A percentile compares a stretch with the other conserved stretches of the same genome.
phyloP scores from a whole-genome alignment of 2,329 filamentous ascomycete genomes.

The Beauveria australis region DNA sequence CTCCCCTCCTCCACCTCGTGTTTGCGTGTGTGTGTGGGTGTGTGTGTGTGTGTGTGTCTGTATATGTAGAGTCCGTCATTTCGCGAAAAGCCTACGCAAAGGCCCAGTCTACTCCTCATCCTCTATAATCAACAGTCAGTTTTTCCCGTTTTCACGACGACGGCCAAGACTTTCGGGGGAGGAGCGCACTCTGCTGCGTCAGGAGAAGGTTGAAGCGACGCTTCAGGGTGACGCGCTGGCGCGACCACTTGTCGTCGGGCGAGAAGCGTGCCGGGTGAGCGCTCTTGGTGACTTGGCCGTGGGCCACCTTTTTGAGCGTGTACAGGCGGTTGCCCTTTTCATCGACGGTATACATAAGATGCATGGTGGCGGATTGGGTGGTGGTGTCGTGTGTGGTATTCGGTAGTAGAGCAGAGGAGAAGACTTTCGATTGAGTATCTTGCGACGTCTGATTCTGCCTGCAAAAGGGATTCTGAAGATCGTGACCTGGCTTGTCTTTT shows the following conservation, averaged over 20 bases:
- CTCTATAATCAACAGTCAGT: background rate
- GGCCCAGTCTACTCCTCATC: background rate
- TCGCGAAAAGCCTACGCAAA: too few species aligned
- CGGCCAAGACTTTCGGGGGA: too few species aligned
- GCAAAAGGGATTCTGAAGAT: background rate
- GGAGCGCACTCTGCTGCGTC: conserved; percentile 57
- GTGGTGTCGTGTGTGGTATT: background rate
- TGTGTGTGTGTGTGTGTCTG: background rate
- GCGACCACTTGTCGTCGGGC: conserved; percentile 97
- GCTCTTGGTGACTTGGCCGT: conserved; percentile 84
- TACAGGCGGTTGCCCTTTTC: conserved; percentile 79
- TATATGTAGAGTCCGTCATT: too few species aligned
- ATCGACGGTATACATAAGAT: conserved; percentile 78
- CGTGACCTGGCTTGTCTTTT: background rate
- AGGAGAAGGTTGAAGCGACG: conserved; percentile 83
- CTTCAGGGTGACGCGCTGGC: conserved; percentile 91
- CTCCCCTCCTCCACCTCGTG: background rate
- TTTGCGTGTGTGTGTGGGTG: background rate
- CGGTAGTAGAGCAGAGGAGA: background rate
- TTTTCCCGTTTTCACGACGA: background rate
- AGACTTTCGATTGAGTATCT: background rate
- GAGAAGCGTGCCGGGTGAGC: conserved; percentile 95
- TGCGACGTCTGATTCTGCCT: background rate
- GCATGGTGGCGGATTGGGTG: conserved; percentile 30
- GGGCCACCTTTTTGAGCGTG: conserved; percentile 84